phyloP scores from a whole-genome alignment of 257 asterid genomes.

The Solanum medicagineum region DNA sequence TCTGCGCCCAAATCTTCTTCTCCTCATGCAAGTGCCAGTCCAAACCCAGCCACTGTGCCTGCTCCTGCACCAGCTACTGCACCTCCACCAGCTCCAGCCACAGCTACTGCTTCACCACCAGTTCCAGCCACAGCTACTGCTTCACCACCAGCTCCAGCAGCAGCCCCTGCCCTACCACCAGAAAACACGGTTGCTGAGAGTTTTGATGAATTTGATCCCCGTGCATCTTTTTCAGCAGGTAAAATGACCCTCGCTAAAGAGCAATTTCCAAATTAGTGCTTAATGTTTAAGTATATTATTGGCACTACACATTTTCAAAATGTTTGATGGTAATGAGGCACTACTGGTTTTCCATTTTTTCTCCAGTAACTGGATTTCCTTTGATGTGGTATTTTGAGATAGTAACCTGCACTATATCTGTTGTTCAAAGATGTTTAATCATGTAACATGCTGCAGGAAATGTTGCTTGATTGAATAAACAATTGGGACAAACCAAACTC shows the following conservation, averaged over 20 bases:
- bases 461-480: neutral
- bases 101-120: conserved; percentile 24
- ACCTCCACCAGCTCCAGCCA: conserved; percentile 30
- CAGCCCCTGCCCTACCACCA: conserved; percentile 25
- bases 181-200: conserved; percentile 33
- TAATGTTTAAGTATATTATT: neutral
- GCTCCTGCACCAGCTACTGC: conserved; percentile 8
- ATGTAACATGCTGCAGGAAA: neutral
- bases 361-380: neutral
- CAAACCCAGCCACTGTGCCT: conserved; percentile 23
- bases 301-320: neutral
- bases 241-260: neutral
- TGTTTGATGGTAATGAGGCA: neutral
- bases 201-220: conserved; percentile 94
- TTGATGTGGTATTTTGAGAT: neutral
- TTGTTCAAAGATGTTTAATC: neutral
- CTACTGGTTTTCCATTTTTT: neutral
- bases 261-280: neutral
- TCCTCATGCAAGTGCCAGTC: conserved; percentile 45
- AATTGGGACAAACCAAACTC: neutral
- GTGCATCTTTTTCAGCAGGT: conserved; percentile 86
- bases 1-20: conserved; percentile 54
- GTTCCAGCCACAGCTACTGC: conserved; percentile 41
- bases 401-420: neutral
- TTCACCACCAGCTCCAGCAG: conserved; percentile 34